Evolutionary conservation across 208 protist species (phyloP).

Genomic region (Trypanosomatidae sp.): DNA sequence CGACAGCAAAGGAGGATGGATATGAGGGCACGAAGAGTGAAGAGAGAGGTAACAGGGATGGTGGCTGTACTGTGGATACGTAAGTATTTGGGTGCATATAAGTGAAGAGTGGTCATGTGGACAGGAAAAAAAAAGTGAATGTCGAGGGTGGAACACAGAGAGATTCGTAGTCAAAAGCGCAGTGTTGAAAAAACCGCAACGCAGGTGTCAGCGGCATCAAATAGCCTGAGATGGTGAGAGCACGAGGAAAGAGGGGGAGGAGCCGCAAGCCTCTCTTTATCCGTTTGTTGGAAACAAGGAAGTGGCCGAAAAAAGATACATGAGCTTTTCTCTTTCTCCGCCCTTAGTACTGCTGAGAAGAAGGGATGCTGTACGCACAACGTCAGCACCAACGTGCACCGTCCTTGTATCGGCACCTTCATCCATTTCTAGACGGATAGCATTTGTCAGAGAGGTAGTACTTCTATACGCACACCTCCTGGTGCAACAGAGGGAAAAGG

Average conservation of each 20-base stretch:
- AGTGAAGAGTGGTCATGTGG: neutral
- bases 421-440: neutral
- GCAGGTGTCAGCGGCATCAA: neutral
- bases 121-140: neutral
- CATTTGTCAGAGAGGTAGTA: neutral
- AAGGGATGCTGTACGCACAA: neutral
- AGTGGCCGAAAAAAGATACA: neutral
- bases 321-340: neutral
- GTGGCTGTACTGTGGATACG: neutral
- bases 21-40: neutral
- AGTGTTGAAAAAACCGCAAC: neutral
- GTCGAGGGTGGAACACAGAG: neutral
- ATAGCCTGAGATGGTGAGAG: neutral
- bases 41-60: neutral
- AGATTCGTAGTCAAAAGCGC: neutral
- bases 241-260: neutral
- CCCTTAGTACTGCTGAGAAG: neutral
- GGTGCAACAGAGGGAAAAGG: neutral
- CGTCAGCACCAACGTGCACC: neutral
- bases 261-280: neutral
- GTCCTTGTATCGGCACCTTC: neutral
- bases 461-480: neutral
- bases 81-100: neutral
- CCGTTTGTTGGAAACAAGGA: neutral
- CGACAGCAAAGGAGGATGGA: neutral